Percentiles rank a stretch among this genome's conserved stretches.
phyloP scores from a whole-genome alignment of 495 filamentous ascomycete species.

The Penicillium turbatum region DNA sequence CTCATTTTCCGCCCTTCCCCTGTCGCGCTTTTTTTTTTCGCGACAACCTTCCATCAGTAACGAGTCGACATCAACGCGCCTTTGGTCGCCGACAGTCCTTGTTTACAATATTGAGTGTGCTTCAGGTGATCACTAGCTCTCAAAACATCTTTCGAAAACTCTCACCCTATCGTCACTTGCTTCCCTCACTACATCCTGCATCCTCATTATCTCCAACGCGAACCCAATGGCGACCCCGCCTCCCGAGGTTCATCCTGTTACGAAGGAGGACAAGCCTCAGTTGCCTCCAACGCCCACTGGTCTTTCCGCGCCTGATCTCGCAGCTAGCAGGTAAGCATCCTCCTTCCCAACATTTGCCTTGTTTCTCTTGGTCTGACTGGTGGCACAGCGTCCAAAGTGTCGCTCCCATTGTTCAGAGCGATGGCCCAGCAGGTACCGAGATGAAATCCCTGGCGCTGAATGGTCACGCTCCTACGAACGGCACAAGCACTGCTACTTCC shows the following conservation, averaged over 20 bases:
- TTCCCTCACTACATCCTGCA: constrained; percentile 9
- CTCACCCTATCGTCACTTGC: constrained; percentile 11
- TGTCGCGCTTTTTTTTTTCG: constrained; percentile 6
- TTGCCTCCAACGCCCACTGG: constrained; percentile 41
- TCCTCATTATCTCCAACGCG: constrained; percentile 11
- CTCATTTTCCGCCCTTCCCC: constrained; percentile 9
- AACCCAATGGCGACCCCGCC: constrained; percentile 47
- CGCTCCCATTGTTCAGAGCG: constrained; percentile 14
- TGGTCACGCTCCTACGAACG: constrained; percentile 33
- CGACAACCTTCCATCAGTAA: constrained; percentile 6
- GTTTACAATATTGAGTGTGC: constrained; percentile 11
- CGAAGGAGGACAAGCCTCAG: constrained; percentile 48
- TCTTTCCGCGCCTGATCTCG: constrained; percentile 29
- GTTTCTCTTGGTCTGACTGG: constrained; percentile 3
- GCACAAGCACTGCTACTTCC: constrained; percentile 27
- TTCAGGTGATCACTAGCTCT: constrained; percentile 10
- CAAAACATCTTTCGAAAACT: constrained; percentile 6
- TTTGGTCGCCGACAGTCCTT: constrained; percentile 12
- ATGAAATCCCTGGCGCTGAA: constrained; percentile 25
- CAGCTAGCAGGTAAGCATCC: constrained; percentile 30
- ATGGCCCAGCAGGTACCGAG: constrained; percentile 13
- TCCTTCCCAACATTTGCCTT: not conserved
- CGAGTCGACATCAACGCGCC: constrained; percentile 7
- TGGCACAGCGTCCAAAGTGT: not conserved
- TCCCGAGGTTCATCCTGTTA: constrained; percentile 38